Percentiles rank a stretch among this genome's conserved stretches.
phyloP scores from a whole-genome alignment of 2,329 filamentous ascomycete genomes.

The Verticillium klebahnii region DNA sequence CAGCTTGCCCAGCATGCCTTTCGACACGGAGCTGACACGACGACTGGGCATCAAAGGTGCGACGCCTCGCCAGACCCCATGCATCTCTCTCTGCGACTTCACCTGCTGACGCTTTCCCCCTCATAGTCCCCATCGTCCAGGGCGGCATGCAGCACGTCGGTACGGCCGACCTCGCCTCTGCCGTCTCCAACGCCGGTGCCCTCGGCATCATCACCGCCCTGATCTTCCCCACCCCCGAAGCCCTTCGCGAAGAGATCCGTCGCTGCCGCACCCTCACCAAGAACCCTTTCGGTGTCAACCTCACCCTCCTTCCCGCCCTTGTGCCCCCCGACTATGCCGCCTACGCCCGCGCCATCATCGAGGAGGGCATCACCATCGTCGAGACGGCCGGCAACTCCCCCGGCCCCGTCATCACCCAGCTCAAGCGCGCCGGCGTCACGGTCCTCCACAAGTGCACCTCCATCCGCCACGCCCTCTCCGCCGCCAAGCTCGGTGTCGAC shows the following conservation, averaged over 20 bases:
- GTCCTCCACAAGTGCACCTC: slow-evolving; percentile 98
- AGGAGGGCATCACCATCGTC: slow-evolving; percentile 86
- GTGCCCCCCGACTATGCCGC: slow-evolving; percentile 88
- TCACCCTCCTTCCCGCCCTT: slow-evolving; percentile 86
- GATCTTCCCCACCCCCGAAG: slow-evolving; percentile 88
- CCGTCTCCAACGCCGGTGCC: slow-evolving; percentile 77
- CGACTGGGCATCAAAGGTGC: slow-evolving; percentile 50
- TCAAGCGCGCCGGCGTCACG: slow-evolving; percentile 74
- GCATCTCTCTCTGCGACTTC: background rate
- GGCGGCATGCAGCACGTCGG: slow-evolving; percentile 87
- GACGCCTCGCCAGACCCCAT: background rate
- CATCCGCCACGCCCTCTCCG: slow-evolving; percentile 86
- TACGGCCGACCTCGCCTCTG: slow-evolving; percentile 71
- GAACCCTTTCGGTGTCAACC: slow-evolving; percentile 86
- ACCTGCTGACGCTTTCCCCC: background rate
- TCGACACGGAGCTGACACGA: slow-evolving; percentile 53
- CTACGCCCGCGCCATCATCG: slow-evolving; percentile 88
- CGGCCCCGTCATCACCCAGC: slow-evolving; percentile 81
- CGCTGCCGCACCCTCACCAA: slow-evolving; percentile 76
- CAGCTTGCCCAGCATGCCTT: slow-evolving; percentile 41
- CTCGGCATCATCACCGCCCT: slow-evolving; percentile 81
- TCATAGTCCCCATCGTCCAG: slow-evolving; percentile 71
- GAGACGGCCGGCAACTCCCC: slow-evolving; percentile 89
- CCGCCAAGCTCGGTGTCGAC: slow-evolving; percentile 91
- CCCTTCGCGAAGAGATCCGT: slow-evolving; percentile 88